Evolutionary conservation across 495 filamentous ascomycete species (phyloP).

Genomic region (Aspergillus sclerotiicarbonarius): DNA sequence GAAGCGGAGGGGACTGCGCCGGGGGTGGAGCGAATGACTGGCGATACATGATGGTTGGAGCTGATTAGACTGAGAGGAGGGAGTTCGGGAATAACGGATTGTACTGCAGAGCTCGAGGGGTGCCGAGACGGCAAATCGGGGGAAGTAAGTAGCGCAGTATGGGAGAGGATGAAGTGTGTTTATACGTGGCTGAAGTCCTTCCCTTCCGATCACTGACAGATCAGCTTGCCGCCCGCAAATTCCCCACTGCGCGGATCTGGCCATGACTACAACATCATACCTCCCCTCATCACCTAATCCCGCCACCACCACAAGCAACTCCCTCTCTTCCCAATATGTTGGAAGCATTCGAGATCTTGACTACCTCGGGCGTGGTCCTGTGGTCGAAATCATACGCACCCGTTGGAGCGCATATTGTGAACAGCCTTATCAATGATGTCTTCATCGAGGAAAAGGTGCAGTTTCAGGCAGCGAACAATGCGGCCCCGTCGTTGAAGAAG

Average conservation of each 20-base stretch:
- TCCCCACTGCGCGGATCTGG: conserved; percentile 33
- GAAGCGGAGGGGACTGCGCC: conserved; percentile 88
- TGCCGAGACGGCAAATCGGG: conserved; percentile 9
- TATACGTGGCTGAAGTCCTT: conserved; percentile 44
- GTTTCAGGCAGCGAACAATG: conserved; percentile 41
- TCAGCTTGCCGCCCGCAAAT: conserved; percentile 33
- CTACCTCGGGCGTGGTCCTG: conserved; percentile 91
- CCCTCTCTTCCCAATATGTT: conserved; percentile 57
- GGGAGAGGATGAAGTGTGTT: conserved; percentile 26
- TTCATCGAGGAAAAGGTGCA: conserved; percentile 91
- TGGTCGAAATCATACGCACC: conserved; percentile 88
- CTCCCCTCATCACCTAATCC: conserved; percentile 5
- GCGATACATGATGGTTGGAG: conserved; percentile 68
- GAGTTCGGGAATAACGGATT: neutral
- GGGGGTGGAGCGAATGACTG: conserved; percentile 69
- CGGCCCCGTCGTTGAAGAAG: conserved; percentile 69
- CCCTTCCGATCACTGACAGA: conserved; percentile 27
- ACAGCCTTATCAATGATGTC: conserved; percentile 91
- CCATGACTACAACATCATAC: conserved; percentile 4
- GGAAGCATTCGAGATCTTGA: conserved; percentile 93
- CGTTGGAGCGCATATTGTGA: conserved; percentile 78
- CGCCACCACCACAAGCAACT: conserved; percentile 3
- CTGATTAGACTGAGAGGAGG: conserved; percentile 5
- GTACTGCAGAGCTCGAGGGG: conserved; percentile 1
- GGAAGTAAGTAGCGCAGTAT: conserved; percentile 13